These are phyloP conservation scores for Meyerozyma carpophila DNA, from an alignment of 1,139 yeast species.

Conservation along the genomic window DNA sequence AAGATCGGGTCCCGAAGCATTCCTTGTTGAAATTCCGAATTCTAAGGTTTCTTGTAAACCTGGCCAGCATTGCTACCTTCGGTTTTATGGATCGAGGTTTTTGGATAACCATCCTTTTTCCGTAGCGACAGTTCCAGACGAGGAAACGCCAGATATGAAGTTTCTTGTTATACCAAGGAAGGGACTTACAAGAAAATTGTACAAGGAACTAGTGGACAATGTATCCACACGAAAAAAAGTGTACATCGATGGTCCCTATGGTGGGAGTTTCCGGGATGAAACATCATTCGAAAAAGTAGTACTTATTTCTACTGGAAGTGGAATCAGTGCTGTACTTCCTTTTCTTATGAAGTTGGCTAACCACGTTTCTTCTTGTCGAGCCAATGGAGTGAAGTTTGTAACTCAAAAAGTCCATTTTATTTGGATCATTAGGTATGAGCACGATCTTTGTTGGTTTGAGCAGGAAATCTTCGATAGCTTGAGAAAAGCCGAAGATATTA, in stretches of 20 bases:
- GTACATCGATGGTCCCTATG: slow-evolving; percentile 60
- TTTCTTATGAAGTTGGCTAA: slow-evolving; percentile 28
- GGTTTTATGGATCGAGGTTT: slow-evolving; percentile 41
- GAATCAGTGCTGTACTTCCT: slow-evolving; percentile 52
- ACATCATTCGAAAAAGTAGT: slow-evolving; percentile 44
- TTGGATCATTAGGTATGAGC: slow-evolving; percentile 41
- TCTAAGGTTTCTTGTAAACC: slow-evolving; percentile 44
- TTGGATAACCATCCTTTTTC: slow-evolving; percentile 63
- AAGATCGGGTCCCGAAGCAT: slow-evolving; percentile 26
- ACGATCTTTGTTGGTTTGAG: slow-evolving; percentile 39
- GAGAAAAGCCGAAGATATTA: slow-evolving; percentile 17
- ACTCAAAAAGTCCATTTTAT: slow-evolving; percentile 35
- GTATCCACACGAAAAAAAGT: slow-evolving; percentile 25
- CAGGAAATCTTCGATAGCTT: slow-evolving; percentile 32
- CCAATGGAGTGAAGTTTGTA: slow-evolving; percentile 8
- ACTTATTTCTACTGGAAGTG: slow-evolving; percentile 47
- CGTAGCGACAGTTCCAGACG: slow-evolving; percentile 32
- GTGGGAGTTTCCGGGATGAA: slow-evolving; percentile 49
- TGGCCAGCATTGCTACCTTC: slow-evolving; percentile 56
- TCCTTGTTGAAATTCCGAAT: slow-evolving; percentile 38
- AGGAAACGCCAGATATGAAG: slow-evolving; percentile 27
- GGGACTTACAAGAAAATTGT: slow-evolving; percentile 43
- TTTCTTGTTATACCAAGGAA: slow-evolving; percentile 45
- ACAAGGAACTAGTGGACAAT: slow-evolving; percentile 22
- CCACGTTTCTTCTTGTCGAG: slow-evolving; percentile 10